Evolutionary conservation across 2,329 filamentous ascomycete genomes (phyloP).

Genomic region (Diaporthe vexans): DNA sequence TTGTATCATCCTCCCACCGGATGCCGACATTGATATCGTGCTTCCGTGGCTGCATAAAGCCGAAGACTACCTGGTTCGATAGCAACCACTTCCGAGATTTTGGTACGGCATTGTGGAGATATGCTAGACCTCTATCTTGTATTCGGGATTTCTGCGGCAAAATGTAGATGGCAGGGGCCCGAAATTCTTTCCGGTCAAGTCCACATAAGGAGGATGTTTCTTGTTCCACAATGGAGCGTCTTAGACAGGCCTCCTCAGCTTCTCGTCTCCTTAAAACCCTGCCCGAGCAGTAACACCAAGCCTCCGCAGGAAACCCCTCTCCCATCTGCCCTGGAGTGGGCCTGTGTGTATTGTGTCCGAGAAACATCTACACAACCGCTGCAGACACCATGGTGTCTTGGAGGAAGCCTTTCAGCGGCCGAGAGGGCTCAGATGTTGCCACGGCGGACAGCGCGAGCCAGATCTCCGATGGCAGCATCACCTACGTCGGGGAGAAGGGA

Average conservation of each 20-base stretch:
- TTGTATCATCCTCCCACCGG: conserved; percentile 28
- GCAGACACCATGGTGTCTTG: conserved; percentile 34
- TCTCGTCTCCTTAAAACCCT: not conserved
- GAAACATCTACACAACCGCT: not conserved
- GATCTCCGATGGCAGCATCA: conserved; percentile 37
- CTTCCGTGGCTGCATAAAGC: not conserved
- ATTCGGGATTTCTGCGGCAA: conserved; percentile 12
- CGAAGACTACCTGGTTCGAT: not conserved
- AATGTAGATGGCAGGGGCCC: conserved; percentile 10
- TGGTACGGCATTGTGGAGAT: conserved; percentile 3
- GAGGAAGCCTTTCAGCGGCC: conserved; percentile 34
- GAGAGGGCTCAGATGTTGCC: conserved; percentile 11
- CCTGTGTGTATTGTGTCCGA: not conserved
- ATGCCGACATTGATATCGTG: conserved; percentile 34
- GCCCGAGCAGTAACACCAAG: not conserved
- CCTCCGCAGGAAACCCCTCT: not conserved
- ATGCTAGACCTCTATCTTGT: not conserved
- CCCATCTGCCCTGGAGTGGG: not conserved
- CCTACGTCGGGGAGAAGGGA: conserved; percentile 42
- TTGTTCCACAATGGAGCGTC: not conserved
- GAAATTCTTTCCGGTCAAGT: not conserved
- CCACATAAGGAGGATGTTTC: not conserved
- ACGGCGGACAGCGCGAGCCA: conserved; percentile 12
- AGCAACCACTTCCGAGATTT: conserved; percentile 2
- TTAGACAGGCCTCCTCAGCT: not conserved